These are phyloP conservation scores for Balansia obtecta DNA, from an alignment of 2,329 filamentous ascomycete genomes.

Conservation along the genomic window DNA sequence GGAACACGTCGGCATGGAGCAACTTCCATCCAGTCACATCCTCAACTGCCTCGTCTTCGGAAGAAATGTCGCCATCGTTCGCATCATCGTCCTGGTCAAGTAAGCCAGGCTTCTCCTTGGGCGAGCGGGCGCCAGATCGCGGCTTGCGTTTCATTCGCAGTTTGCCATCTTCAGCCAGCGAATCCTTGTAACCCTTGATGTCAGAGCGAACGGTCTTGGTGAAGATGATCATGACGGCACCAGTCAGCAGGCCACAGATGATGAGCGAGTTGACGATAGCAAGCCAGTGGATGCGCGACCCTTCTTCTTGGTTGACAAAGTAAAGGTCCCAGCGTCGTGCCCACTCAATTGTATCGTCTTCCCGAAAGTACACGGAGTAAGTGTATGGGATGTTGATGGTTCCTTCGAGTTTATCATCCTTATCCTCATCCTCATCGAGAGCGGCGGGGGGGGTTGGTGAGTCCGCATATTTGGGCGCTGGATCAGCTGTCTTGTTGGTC, in stretches of 20 bases:
- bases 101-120: constrained; percentile 43
- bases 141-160: constrained; percentile 35
- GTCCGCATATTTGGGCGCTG: constrained; percentile 35
- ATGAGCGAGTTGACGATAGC: constrained; percentile 80
- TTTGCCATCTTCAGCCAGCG: constrained; percentile 54
- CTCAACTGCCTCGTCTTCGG: constrained; percentile 50
- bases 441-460: constrained; percentile 41
- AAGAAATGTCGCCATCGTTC: constrained; percentile 40
- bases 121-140: constrained; percentile 19
- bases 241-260: constrained; percentile 67
- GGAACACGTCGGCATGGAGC: constrained; percentile 79
- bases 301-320: constrained; percentile 78
- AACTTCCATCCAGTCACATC: constrained; percentile 83
- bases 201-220: constrained; percentile 67
- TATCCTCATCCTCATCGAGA: constrained; percentile 34
- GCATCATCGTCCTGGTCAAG: constrained; percentile 45
- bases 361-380: constrained; percentile 82
- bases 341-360: constrained; percentile 74
- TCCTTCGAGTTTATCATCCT: constrained; percentile 50
- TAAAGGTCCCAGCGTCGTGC: constrained; percentile 77
- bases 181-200: constrained; percentile 61
- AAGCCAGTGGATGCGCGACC: constrained; percentile 73
- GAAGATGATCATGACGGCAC: constrained; percentile 70
- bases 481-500: constrained; percentile 44
- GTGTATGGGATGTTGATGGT: constrained; percentile 69